These are phyloP conservation scores for Zancudomyces culisetae DNA, from an alignment of 371 early-diverging fungal species.

Conservation along the genomic window DNA sequence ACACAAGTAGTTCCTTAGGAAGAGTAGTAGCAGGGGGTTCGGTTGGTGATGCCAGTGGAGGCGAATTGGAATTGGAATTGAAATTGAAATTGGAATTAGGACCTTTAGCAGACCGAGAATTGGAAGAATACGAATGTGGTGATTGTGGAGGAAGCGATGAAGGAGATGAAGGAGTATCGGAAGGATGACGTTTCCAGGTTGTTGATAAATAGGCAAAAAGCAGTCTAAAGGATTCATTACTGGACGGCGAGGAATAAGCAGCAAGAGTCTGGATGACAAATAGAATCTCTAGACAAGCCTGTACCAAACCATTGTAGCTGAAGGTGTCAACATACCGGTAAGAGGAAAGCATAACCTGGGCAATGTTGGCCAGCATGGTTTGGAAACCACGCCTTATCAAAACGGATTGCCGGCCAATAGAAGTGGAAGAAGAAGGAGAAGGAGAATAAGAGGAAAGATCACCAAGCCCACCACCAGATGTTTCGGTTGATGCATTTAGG, in stretches of 20 bases:
- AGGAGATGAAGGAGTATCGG: background rate
- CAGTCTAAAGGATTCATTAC: slow-evolving; percentile 16
- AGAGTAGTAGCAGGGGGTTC: background rate
- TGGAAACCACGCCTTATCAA: slow-evolving; percentile 57
- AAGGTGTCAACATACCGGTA: slow-evolving; percentile 64
- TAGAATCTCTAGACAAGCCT: slow-evolving; percentile 28
- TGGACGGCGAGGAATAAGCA: slow-evolving; percentile 12
- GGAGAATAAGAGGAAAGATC: too few species aligned
- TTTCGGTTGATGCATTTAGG: too few species aligned
- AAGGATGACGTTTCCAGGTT: slow-evolving; percentile 1
- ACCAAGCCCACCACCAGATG: too few species aligned
- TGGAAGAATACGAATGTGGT: background rate
- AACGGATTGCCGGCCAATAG: slow-evolving; percentile 30
- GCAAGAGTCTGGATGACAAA: slow-evolving; percentile 18
- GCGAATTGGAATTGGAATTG: background rate
- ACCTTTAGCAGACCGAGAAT: background rate
- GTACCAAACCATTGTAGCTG: slow-evolving; percentile 77
- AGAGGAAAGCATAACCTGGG: slow-evolving; percentile 51
- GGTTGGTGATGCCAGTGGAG: background rate
- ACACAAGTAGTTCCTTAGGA: too few species aligned
- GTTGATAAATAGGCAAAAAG: slow-evolving; percentile 15
- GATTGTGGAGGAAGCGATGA: background rate
- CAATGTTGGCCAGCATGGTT: slow-evolving; percentile 42
- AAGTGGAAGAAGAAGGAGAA: too few species aligned
- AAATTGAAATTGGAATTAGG: background rate